These are phyloP conservation scores for Ramaria rubella DNA, from an alignment of 768 basidiomycete genomes.

Conservation along the genomic window DNA sequence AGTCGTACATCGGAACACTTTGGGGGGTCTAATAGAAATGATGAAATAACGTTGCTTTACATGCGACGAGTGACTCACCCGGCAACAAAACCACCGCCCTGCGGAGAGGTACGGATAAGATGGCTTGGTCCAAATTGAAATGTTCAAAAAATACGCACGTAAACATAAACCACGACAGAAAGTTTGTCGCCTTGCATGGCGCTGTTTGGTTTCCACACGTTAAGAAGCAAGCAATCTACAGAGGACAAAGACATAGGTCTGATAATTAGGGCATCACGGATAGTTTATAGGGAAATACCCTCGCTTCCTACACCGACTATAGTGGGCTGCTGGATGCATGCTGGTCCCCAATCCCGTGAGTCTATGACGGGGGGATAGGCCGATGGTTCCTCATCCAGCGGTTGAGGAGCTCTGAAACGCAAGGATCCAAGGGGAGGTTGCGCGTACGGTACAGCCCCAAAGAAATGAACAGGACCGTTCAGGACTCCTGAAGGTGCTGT, in stretches of 20 bases:
- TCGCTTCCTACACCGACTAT: slow-evolving; percentile 40
- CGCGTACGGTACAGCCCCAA: slow-evolving; percentile 47
- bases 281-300: no score
- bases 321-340: slow-evolving; percentile 43
- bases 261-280: no score
- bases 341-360: slow-evolving; percentile 38
- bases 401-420: slow-evolving; percentile 36
- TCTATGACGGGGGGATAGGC: slow-evolving; percentile 27
- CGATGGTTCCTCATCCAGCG: slow-evolving; percentile 36
- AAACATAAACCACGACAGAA: slow-evolving; percentile 38
- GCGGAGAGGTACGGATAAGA: background rate
- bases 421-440: slow-evolving; percentile 45
- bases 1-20: slow-evolving; percentile 42
- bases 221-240: slow-evolving; percentile 37
- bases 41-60: background rate
- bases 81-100: slow-evolving; percentile 39
- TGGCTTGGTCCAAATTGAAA: no score
- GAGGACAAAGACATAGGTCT: background rate
- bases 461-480: slow-evolving; percentile 36
- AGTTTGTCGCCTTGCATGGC: slow-evolving; percentile 29
- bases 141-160: no score
- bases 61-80: slow-evolving; percentile 17
- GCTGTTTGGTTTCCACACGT: slow-evolving; percentile 38
- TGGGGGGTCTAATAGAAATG: slow-evolving; percentile 32
- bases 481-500: slow-evolving; percentile 31